These are phyloP conservation scores for Cutaneotrichosporon daszewskae DNA, from an alignment of 1,284 basidiomycete genomes.

Conservation along the genomic window DNA sequence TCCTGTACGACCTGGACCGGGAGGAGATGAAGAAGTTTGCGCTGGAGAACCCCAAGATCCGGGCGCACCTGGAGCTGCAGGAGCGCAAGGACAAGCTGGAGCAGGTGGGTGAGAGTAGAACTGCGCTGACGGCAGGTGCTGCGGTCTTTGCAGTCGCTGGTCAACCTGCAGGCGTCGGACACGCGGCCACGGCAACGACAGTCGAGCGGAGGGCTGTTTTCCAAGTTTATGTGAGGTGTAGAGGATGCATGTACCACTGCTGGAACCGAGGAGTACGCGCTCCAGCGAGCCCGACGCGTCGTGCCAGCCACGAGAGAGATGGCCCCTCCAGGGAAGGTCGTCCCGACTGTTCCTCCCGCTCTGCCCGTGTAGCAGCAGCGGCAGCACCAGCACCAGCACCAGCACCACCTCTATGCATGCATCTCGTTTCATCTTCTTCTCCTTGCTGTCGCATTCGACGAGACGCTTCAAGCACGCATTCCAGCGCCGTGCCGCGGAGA, in stretches of 20 bases:
- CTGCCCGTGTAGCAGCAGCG: too few relatives aligned
- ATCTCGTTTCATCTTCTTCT: too few relatives aligned
- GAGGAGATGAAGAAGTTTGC: slow-evolving; percentile 80
- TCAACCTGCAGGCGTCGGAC: slow-evolving; percentile 70
- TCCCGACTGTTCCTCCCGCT: too few relatives aligned
- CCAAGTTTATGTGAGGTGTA: slow-evolving; percentile 36
- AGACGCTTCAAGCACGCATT: too few relatives aligned
- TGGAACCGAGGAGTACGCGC: too few relatives aligned
- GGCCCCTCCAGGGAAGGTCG: too few relatives aligned
- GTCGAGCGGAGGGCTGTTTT: slow-evolving; percentile 38
- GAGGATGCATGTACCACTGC: neutral
- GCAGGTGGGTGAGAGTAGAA: slow-evolving; percentile 64
- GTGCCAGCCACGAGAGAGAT: too few relatives aligned
- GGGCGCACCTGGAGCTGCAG: slow-evolving; percentile 87
- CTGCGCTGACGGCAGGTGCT: slow-evolving; percentile 61
- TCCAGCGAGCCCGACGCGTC: too few relatives aligned
- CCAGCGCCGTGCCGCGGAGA: too few relatives aligned
- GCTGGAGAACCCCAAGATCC: slow-evolving; percentile 82
- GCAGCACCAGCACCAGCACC: too few relatives aligned
- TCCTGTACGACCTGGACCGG: slow-evolving; percentile 86
- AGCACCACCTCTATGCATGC: too few relatives aligned
- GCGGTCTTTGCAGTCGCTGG: slow-evolving; percentile 80
- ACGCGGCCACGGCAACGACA: slow-evolving; percentile 50
- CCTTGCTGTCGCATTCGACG: too few relatives aligned
- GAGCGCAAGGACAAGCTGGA: slow-evolving; percentile 97